phyloP scores from a whole-genome alignment of 768 basidiomycete species.

The Pisolithus marmoratus region DNA sequence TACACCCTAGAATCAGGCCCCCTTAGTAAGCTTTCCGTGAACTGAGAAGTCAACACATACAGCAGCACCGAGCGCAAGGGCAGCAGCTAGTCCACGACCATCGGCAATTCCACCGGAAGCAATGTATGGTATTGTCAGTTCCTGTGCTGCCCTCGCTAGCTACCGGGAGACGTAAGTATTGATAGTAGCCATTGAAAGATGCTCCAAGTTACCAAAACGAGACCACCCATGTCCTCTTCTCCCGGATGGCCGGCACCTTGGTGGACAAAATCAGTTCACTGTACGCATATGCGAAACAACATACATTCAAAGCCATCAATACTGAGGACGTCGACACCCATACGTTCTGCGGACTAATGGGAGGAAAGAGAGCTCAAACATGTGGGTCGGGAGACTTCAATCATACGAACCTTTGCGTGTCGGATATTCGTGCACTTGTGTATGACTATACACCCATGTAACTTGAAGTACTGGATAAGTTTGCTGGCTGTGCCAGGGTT shows the following conservation, averaged over 20 bases:
- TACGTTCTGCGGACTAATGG: conserved; percentile 52
- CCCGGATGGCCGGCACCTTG: conserved; percentile 93
- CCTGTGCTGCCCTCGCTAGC: conserved; percentile 83
- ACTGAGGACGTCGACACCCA: conserved; percentile 82
- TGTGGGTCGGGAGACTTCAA: background rate
- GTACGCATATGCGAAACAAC: conserved; percentile 12
- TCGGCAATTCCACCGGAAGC: conserved; percentile 92
- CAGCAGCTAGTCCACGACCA: conserved; percentile 76
- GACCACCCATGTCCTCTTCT: conserved; percentile 86
- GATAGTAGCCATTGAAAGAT: background rate
- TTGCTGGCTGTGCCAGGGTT: conserved; percentile 51
- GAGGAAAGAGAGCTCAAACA: too few species aligned
- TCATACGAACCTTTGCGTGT: conserved; percentile 63
- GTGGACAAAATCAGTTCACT: conserved; percentile 1
- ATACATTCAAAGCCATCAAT: conserved; percentile 91
- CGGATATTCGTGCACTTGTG: conserved; percentile 89
- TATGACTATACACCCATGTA: conserved; percentile 69
- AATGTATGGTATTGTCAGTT: conserved; percentile 79
- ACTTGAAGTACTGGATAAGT: conserved; percentile 77
- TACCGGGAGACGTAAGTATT: conserved; percentile 22
- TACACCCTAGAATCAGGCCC: conserved; percentile 48
- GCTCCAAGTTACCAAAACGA: conserved; percentile 58
- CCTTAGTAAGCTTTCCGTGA: background rate
- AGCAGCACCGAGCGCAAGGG: conserved; percentile 73
- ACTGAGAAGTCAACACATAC: conserved; percentile 37